Conservation (phyloP, 352 stramenopile species). For the Pythium myriotylum region DNA sequence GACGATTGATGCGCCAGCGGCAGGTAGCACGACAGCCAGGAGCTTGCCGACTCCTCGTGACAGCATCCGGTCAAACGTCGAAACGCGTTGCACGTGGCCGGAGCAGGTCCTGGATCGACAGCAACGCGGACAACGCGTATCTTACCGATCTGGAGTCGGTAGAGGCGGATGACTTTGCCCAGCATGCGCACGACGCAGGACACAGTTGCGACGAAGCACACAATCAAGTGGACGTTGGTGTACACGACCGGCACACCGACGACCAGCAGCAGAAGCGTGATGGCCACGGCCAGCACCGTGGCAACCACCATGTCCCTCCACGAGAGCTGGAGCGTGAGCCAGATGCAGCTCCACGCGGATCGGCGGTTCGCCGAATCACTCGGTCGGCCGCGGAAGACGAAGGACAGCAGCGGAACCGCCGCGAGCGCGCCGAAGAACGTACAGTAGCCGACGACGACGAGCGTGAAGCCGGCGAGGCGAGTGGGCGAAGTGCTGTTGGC, state of each 20-base stretch:
- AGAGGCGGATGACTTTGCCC: background rate
- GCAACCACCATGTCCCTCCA: background rate
- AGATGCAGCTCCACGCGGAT: background rate
- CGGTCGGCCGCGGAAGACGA: conserved; percentile 2
- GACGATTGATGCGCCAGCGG: background rate
- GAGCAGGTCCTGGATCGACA: too few relatives aligned
- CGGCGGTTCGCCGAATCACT: background rate
- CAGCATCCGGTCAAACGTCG: background rate
- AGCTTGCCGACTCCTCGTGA: too few relatives aligned
- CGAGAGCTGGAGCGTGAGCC: background rate
- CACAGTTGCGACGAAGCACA: background rate
- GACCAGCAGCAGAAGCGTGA: background rate
- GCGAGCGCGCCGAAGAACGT: background rate
- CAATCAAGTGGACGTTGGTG: background rate
- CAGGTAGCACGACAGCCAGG: too few relatives aligned
- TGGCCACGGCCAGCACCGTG: background rate
- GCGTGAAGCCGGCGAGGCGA: background rate
- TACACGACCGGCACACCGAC: background rate
- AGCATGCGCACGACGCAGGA: background rate
- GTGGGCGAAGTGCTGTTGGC: background rate
- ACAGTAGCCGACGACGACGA: background rate
- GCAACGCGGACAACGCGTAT: background rate
- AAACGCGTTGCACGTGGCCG: too few relatives aligned
- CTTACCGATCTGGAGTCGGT: background rate
- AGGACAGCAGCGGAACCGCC: background rate